These are phyloP conservation scores for Agaricus subrufescens DNA, from an alignment of 768 basidiomycete species.

Conservation along the genomic window DNA sequence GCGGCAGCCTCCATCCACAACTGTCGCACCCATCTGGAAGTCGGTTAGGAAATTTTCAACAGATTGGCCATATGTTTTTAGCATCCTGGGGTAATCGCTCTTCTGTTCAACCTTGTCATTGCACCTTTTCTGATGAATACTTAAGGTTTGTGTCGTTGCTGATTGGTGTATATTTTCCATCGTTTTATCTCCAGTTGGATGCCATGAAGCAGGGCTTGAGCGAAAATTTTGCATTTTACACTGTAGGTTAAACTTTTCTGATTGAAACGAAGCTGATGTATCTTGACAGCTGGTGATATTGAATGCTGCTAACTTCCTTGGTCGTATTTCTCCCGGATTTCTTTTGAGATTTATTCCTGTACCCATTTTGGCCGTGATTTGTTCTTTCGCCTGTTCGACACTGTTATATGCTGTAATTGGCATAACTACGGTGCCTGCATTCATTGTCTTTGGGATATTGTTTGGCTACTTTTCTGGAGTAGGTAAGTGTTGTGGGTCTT, in stretches of 20 bases:
- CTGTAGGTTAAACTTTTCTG: slow-evolving; percentile 18
- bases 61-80: slow-evolving; percentile 8
- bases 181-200: slow-evolving; percentile 38
- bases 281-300: slow-evolving; percentile 17
- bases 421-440: slow-evolving; percentile 22
- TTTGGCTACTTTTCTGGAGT: slow-evolving; percentile 32
- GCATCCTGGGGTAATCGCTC: slow-evolving; percentile 2
- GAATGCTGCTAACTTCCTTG: slow-evolving; percentile 15
- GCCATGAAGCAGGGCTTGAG: slow-evolving; percentile 26
- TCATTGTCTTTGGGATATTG: slow-evolving; percentile 30
- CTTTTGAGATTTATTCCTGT: slow-evolving; percentile 15
- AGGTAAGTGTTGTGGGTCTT: slow-evolving; percentile 9
- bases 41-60: not conserved
- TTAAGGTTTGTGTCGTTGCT: slow-evolving; percentile 18
- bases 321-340: slow-evolving; percentile 14
- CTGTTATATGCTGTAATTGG: slow-evolving; percentile 33
- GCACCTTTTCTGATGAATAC: not conserved
- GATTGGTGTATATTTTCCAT: slow-evolving; percentile 25
- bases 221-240: slow-evolving; percentile 33
- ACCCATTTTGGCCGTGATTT: slow-evolving; percentile 12
- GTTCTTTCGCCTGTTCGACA: slow-evolving; percentile 9
- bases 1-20: slow-evolving; percentile 5
- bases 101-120: no score
- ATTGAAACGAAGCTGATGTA: not conserved
- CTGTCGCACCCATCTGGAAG: not conserved